Evolutionary conservation across 2,329 filamentous ascomycete species (phyloP).

Genomic region (Fusarium cicatricum): DNA sequence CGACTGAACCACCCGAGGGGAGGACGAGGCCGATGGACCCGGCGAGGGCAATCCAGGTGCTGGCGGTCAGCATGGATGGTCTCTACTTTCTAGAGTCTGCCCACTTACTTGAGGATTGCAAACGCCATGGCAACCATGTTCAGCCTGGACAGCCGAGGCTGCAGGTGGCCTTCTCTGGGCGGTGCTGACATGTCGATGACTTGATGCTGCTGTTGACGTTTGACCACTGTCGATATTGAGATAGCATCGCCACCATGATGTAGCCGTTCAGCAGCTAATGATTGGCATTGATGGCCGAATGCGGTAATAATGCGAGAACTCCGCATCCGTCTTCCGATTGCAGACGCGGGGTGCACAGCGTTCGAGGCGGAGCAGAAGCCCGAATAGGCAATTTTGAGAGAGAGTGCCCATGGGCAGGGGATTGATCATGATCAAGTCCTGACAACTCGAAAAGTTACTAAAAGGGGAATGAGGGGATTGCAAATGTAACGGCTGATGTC

Average conservation of each 20-base stretch:
- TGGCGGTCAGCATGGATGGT: background rate
- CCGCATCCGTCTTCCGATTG: no score
- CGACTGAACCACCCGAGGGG: conserved; percentile 51
- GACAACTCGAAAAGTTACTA: conserved; percentile 4
- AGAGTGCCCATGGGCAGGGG: background rate
- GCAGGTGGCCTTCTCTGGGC: conserved; percentile 39
- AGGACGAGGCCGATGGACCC: conserved; percentile 52
- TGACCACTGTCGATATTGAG: no score
- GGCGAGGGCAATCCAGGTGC: conserved; percentile 46
- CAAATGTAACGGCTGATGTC: background rate
- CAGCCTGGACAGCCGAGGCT: conserved; percentile 48
- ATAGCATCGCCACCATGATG: no score
- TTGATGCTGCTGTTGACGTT: no score
- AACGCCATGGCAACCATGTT: conserved; percentile 54
- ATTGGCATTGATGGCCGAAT: background rate
- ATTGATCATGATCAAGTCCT: background rate
- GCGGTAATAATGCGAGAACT: conserved; percentile 9
- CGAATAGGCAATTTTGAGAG: conserved; percentile 15
- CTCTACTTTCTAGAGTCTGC: no score
- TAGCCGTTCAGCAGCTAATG: no score
- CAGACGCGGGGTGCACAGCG: no score
- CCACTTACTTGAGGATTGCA: conserved; percentile 49
- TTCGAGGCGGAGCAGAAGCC: no score
- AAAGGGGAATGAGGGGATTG: background rate
- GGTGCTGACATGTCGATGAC: no score